Evolutionary conservation across 371 early-diverging fungal species (phyloP), one percentile per base, ranked within the genome.

Genomic region (Fennellomyces sp.): DNA sequence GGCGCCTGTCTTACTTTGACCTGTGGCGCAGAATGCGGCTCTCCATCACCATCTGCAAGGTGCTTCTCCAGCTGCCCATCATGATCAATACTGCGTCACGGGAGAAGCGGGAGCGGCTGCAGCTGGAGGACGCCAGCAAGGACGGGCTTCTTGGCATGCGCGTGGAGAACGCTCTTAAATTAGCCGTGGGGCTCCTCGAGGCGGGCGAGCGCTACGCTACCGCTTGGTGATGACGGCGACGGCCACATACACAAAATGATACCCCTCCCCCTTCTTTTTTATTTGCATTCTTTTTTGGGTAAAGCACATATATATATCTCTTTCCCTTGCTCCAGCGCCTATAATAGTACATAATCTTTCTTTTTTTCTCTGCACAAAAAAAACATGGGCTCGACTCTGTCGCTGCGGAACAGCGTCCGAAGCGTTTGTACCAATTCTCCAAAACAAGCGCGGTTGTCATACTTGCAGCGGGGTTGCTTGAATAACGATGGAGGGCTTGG

Each of bases 11-110:
- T 3, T 85, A 85, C 50, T 78, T 86, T 58, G 83, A 82, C 62
- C 63, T 88, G 21, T 73, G 84, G 72, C 78, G 80, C 28, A 76
- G 88, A 15, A 77, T 88, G 63, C 73, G 78, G 26, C 33, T 85
- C 35, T 82, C 85, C 1, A 72, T 88, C 41, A 80, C 82, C 17
- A 71, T 88, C 51, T 78, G 82, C 45, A 79, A 78, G 65, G 70
- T 84, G 3, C 58, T 85, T 56, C 60, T 88, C 42, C 76, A 75
- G 6, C 69, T 88, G 57, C 88, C 88, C 0, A 78, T 86, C 60
- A 77, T 85, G 58, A 85, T 85, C 47, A 82, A 83, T 58, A 66
- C 65, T 10, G 76, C 64, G 4, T 56, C 74, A 45, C 66, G 65
- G 25, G 65, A 70, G 49, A 65, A 71, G 39, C 58, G 68, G 26